Percentiles rank a stretch among this genome's conserved stretches.
Evolutionary conservation across 2,329 filamentous ascomycete genomes (phyloP).

Genomic region (Calonectria pteridis): DNA sequence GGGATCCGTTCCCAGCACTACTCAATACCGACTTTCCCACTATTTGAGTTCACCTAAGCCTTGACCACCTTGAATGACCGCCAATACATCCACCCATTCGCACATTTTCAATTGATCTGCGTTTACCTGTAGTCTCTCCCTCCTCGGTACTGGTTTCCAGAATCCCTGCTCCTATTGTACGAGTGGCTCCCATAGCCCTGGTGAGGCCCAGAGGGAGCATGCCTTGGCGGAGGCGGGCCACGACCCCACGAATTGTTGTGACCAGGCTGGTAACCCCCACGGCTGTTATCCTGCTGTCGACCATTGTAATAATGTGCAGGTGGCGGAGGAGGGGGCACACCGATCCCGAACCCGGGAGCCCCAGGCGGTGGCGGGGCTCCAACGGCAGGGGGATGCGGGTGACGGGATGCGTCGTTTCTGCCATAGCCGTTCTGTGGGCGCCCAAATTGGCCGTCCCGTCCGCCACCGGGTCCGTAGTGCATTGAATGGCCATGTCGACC

Average conservation of each 20-base stretch:
- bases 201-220: slow-evolving; percentile 30
- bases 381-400: slow-evolving; percentile 27
- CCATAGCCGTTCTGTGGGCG: slow-evolving; percentile 40
- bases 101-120: no score
- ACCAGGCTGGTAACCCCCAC: slow-evolving; percentile 32
- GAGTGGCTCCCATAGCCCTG: slow-evolving; percentile 37
- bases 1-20: background rate
- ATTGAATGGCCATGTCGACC: slow-evolving; percentile 45
- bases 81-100: no score
- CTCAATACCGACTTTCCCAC: background rate
- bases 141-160: slow-evolving; percentile 37
- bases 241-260: slow-evolving; percentile 34
- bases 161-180: slow-evolving; percentile 34
- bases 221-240: slow-evolving; percentile 32
- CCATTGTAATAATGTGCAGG: slow-evolving; percentile 39
- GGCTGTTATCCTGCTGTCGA: slow-evolving; percentile 30
- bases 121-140: slow-evolving; percentile 41
- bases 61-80: background rate
- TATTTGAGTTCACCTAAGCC: background rate
- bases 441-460: slow-evolving; percentile 35
- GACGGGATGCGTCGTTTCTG: slow-evolving; percentile 31
- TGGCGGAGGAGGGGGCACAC: slow-evolving; percentile 50
- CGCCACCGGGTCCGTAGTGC: slow-evolving; percentile 45
- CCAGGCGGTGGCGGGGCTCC: slow-evolving; percentile 51
- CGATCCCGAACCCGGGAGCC: slow-evolving; percentile 49